phyloP scores from a whole-genome alignment of 2,329 filamentous ascomycete species.

The Gyromitra esculenta region DNA sequence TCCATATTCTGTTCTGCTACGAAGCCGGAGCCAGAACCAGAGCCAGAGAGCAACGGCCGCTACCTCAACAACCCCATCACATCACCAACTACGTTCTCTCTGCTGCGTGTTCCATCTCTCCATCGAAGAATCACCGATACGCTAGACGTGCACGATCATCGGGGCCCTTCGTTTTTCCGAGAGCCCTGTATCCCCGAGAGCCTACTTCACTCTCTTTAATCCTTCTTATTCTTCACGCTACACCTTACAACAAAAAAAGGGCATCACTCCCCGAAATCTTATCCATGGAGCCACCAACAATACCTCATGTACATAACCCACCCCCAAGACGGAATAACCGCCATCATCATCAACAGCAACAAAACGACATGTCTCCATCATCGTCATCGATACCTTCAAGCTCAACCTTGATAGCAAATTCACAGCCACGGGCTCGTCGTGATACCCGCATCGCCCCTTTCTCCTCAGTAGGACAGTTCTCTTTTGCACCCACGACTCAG shows the following conservation, averaged over 20 bases:
- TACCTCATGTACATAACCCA: conserved; percentile 51
- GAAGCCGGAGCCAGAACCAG: background rate
- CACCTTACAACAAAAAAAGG: conserved; percentile 27
- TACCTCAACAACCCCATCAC: conserved; percentile 31
- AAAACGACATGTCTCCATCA: conserved; percentile 45
- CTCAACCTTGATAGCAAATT: conserved; percentile 34
- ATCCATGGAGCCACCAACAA: conserved; percentile 51
- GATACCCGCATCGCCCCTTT: conserved; percentile 52
- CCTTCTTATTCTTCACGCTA: conserved; percentile 13
- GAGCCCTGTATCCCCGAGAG: conserved; percentile 47
- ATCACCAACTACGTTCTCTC: conserved; percentile 29
- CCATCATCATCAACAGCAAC: conserved; percentile 49
- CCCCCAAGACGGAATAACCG: conserved; percentile 41
- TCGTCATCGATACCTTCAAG: conserved; percentile 34
- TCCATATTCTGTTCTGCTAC: conserved; percentile 31
- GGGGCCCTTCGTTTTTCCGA: conserved; percentile 37
- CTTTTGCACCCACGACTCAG: conserved; percentile 58
- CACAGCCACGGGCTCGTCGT: conserved; percentile 42
- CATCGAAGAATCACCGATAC: conserved; percentile 45
- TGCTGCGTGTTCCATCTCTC: conserved; percentile 23
- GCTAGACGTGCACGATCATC: conserved; percentile 43
- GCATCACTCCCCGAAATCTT: conserved; percentile 16
- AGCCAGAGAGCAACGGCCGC: conserved; percentile 23
- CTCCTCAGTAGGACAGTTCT: conserved; percentile 57
- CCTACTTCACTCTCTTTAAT: conserved; percentile 35